Conservation (phyloP, 148 eudicot genomes). For the Bassia scoparia region DNA sequence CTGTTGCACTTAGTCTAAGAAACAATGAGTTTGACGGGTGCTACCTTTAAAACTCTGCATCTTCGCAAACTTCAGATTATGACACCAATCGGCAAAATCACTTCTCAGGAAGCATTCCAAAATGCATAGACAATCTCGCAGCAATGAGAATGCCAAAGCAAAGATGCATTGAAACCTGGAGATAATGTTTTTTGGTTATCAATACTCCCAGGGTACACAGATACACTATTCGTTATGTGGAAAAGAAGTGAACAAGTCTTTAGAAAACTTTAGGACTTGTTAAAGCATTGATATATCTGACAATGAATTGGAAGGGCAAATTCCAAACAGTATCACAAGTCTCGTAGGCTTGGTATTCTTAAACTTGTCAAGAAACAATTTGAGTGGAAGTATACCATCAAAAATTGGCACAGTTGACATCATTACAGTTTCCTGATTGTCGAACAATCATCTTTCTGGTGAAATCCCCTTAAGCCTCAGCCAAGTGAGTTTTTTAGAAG, state of each 20-base stretch:
- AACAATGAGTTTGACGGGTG: conserved; percentile 9
- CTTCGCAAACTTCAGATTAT: conserved; percentile 5
- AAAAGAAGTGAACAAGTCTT: conserved; percentile 12
- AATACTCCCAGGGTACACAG: not conserved
- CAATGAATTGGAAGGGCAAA: conserved; percentile 2
- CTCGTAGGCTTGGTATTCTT: conserved; percentile 13
- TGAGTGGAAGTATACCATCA: conserved; percentile 13
- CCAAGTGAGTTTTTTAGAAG: not conserved
- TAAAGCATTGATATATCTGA: too few species aligned
- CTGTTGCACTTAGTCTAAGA: conserved; percentile 1
- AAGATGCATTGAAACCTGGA: not conserved
- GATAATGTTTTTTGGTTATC: not conserved
- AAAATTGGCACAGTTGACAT: conserved; percentile 14
- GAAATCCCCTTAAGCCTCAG: conserved; percentile 14
- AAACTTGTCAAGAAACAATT: conserved; percentile 17
- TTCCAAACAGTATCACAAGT: conserved; percentile 10
- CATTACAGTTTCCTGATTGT: conserved; percentile 14
- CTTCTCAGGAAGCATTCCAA: conserved; percentile 17
- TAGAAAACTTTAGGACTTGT: too few species aligned
- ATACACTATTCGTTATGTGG: conserved; percentile 10
- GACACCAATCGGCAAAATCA: conserved; percentile 1
- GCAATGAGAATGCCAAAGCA: too few species aligned
- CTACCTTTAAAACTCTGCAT: conserved; percentile 15
- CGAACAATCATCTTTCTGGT: conserved; percentile 16
- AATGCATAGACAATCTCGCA: conserved; percentile 13